These are phyloP conservation scores for Apiotrichum porosum DNA, from an alignment of 1,284 basidiomycete genomes.

Conservation along the genomic window DNA sequence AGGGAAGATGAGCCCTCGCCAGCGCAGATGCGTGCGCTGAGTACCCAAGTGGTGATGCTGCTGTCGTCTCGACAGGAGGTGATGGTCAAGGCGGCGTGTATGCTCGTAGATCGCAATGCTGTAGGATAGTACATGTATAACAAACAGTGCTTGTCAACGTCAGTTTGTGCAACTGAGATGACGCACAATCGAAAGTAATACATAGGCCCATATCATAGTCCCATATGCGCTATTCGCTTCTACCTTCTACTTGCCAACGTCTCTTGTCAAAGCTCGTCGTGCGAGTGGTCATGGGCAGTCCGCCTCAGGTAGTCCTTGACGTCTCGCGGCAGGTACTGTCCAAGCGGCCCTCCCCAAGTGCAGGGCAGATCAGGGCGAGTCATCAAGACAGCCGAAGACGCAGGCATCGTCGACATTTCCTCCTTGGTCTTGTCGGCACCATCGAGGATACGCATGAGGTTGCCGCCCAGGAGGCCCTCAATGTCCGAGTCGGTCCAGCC, in stretches of 20 bases:
- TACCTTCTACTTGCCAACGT: too few species aligned
- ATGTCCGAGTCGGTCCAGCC: slow-evolving; percentile 75
- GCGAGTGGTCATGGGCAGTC: not conserved
- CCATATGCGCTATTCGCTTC: too few species aligned
- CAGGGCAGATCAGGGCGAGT: slow-evolving; percentile 39
- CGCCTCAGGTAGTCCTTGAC: slow-evolving; percentile 4
- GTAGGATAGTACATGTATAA: not conserved
- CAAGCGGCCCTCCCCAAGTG: slow-evolving; percentile 16
- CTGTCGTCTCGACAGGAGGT: not conserved
- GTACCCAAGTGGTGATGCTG: slow-evolving; percentile 3
- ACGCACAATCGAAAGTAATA: too few species aligned
- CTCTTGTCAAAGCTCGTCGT: slow-evolving; percentile 19
- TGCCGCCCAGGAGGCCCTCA: slow-evolving; percentile 69
- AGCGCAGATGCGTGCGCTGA: slow-evolving; percentile 3
- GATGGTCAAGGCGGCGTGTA: slow-evolving; percentile 1
- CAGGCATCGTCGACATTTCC: slow-evolving; percentile 51
- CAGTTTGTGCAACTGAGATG: too few species aligned
- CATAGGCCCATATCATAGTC: too few species aligned
- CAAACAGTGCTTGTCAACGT: not conserved
- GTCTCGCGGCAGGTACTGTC: slow-evolving; percentile 11
- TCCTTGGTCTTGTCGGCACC: slow-evolving; percentile 62
- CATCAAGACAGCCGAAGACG: slow-evolving; percentile 44
- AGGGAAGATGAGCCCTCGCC: not conserved
- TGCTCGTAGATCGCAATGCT: not conserved
- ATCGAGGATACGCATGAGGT: slow-evolving; percentile 68